Base-by-base conservation (phyloP, 176 grass and related monocot genomes). In the Tillandsia leiboldiana region DNA sequence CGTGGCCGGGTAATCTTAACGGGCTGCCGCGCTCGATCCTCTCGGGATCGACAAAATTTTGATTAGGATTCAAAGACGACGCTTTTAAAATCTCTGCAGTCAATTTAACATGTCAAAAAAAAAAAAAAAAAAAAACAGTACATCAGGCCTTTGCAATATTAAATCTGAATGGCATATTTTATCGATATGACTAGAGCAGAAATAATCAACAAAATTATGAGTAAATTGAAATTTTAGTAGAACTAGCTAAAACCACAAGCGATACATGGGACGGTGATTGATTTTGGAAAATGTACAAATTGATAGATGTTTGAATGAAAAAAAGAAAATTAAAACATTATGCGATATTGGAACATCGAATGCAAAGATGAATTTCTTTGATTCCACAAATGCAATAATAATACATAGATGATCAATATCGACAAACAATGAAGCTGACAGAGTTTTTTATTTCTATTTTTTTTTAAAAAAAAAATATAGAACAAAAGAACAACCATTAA, bases 61-160 rank as follows among this genome's bases (percentile, higher is more conserved):
- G 84, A 75, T 88, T 99, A 72, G 82, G 75, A 48, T 74, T 68
- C 65, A 91, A 70, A 81, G 84, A 85, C 74, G 95, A 88, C 51
- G 90, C 84, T 33, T 78, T 75, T 62, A 99, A 86, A 84, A 99
- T 94, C 78, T 99, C 95, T 99, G 87, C 63, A 86, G 77, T 77
- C 51, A 83, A 89, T 29, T 74, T 42, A 80, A 76, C 14, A 74
- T 68, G 51, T 61, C 28, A 15, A 2, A 8, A 63, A 14, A 17
- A 63, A 50, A 23, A 23, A 12, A 69, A 14, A 48, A 42, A 67
- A 15, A 48, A 61, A 61, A 2, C 56, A 61, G 56, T 23, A 1
- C 56, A 61, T 59, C 9, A 17, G 56, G n/a, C n/a, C n/a, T 20
- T 2, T 59, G 20, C 3, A 58, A 59, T 33, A 33, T 42, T 7